Evolutionary conservation across 23 red algal species (phyloP), one percentile per base, ranked within the genome.

Genomic region (Gracilariopsis chorda): DNA sequence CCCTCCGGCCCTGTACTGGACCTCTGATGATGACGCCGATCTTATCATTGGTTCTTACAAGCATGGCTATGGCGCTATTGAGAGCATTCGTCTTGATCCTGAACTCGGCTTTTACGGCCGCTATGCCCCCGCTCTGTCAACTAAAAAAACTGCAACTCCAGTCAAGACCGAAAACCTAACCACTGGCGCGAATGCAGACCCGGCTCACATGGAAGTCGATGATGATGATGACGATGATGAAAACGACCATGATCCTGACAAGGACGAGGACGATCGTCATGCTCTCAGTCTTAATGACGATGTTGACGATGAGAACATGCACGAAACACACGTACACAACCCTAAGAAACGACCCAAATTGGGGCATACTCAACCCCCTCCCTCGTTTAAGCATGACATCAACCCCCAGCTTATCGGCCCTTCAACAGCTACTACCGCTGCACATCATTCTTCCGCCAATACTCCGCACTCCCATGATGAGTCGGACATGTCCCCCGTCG

Each of bases 21-120:
- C 79, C 7, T 75, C 69, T n/a, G 64, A 55, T 45, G 95, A 93
- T 58, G 95, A 97, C 48, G 86, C 86, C 46, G 91, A 97, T 76
- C 60, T 97, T 25, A 80, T 97, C 51, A 68, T 86, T 23, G 95
- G 95, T 14, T 81, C 86, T n/a, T 93, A 93, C 62, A 76, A 65
- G 45, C 95, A 93, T 42, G 95, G 95, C 0, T 97, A 93, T 77
- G 90, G 95, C 13, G 42, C 84, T n/a, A 48, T 75, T 35, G 84
- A 88, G 52, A 34, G 33, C 13, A 77, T 88, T 48, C 64, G 84
- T 11, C 39, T 55, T 24, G 84, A 88, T 58, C 53, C 35, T 40
- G 52, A 88, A 47, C 70, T 88, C 25, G 84, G 68, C 16, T 88
- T 88, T 76, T 35, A 56, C 29, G 56, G 51, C 29, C 51, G 78